These are phyloP conservation scores for Aspergillus thermomutatus DNA, from an alignment of 2,329 filamentous ascomycete genomes.

Conservation along the genomic window DNA sequence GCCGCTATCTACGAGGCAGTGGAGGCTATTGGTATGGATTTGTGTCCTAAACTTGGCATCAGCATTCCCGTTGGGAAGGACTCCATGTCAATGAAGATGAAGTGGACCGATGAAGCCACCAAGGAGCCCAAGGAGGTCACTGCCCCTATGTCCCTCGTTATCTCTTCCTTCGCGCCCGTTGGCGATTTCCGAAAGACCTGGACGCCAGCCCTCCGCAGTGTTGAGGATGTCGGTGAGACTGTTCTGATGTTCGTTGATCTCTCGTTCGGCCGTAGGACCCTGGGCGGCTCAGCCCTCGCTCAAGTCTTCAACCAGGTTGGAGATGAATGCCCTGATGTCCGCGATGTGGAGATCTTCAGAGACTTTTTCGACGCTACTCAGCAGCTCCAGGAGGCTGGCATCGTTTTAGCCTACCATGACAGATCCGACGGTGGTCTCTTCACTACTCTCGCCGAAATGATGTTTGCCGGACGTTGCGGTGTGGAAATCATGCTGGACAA, in stretches of 20 bases:
- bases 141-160: conserved; percentile 84
- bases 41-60: conserved; percentile 86
- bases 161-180: conserved; percentile 86
- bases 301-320: conserved; percentile 87
- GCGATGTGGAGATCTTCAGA: conserved; percentile 73
- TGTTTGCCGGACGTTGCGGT: conserved; percentile 92
- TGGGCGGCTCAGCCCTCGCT: conserved; percentile 88
- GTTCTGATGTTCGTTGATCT: conserved; percentile 89
- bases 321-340: conserved; percentile 79
- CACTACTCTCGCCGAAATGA: conserved; percentile 92
- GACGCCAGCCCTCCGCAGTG: conserved; percentile 81
- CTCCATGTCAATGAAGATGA: conserved; percentile 98
- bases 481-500: conserved; percentile 80
- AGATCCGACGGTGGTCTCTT: conserved; percentile 89
- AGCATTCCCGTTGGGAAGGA: conserved; percentile 97
- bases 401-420: conserved; percentile 92
- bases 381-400: conserved; percentile 61
- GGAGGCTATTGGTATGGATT: conserved; percentile 84
- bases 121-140: conserved; percentile 78
- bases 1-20: conserved; percentile 92
- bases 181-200: conserved; percentile 81
- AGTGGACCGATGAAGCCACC: conserved; percentile 72
- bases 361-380: conserved; percentile 90
- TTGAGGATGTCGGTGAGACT: conserved; percentile 85
- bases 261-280: conserved; percentile 70